Conservation (phyloP, 257 asterid species). For the Agastache rugosa region DNA sequence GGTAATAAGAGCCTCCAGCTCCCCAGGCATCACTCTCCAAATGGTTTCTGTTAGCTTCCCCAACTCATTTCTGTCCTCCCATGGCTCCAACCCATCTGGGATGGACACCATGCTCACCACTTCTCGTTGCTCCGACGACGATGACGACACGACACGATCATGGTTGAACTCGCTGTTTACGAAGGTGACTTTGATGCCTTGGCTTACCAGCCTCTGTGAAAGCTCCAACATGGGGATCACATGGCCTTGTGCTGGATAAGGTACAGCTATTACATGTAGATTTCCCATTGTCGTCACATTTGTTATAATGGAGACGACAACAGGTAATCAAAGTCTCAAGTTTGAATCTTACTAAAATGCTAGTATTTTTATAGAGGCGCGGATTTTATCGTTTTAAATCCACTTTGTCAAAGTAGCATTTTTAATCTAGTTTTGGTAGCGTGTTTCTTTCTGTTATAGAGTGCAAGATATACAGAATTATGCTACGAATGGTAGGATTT, state of each 20-base stretch:
- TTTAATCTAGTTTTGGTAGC: no score
- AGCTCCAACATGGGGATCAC: conserved; percentile 69
- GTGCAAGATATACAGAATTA: no score
- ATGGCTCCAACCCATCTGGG: conserved; percentile 61
- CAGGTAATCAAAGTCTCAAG: no score
- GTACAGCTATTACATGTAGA: background rate
- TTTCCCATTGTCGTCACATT: background rate
- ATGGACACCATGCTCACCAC: conserved; percentile 47
- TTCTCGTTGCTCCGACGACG: conserved; percentile 36
- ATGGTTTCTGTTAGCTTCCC: conserved; percentile 43
- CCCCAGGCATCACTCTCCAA: conserved; percentile 45
- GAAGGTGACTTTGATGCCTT: conserved; percentile 53
- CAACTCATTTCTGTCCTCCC: conserved; percentile 60
- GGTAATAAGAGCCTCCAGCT: conserved; percentile 45
- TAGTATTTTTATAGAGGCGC: no score
- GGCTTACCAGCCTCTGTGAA: conserved; percentile 45
- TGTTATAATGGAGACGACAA: no score
- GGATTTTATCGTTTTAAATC: no score
- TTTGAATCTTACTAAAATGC: no score
- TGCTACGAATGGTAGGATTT: no score
- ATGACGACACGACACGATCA: conserved; percentile 41
- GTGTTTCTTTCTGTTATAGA: no score
- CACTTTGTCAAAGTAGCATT: no score
- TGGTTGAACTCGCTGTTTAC: conserved; percentile 36
- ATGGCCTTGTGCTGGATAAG: conserved; percentile 33